These are phyloP conservation scores for Trametes gibbosa DNA, from an alignment of 768 basidiomycete genomes.

Conservation along the genomic window DNA sequence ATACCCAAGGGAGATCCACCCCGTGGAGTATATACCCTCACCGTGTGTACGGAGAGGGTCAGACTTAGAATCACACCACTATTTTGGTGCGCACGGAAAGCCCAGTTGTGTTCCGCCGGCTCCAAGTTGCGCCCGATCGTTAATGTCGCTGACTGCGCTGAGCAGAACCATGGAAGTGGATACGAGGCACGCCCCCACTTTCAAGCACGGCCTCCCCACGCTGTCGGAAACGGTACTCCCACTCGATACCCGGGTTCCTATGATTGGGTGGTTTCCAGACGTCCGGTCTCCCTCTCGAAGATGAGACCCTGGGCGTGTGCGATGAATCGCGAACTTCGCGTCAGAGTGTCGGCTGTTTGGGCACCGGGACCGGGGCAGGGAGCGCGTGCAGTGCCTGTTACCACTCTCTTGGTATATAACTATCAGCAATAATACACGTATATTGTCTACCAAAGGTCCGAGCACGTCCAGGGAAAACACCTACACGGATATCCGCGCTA, in stretches of 20 bases:
- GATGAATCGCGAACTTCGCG: background rate
- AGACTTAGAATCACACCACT: background rate
- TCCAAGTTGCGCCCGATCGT: background rate
- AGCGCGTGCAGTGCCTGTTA: background rate
- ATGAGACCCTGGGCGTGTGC: background rate
- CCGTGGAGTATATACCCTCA: background rate
- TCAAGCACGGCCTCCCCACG: background rate
- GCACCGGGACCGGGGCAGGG: background rate
- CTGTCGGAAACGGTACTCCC: background rate
- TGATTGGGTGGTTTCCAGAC: background rate
- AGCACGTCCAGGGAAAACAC: background rate
- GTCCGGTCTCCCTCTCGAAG: background rate
- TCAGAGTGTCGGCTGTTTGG: background rate
- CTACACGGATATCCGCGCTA: no score
- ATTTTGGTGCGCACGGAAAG: background rate
- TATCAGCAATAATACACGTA: background rate
- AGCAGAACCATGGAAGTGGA: background rate
- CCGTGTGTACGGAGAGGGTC: background rate
- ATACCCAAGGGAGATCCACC: no score
- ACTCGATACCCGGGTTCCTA: conserved; percentile 8
- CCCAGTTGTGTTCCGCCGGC: background rate
- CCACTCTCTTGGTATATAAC: background rate
- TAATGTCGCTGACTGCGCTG: background rate
- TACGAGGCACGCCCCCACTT: conserved; percentile 11
- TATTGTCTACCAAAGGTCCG: background rate